A percentile compares a stretch with the other conserved stretches of the same genome.
Evolutionary conservation across 768 basidiomycete species (phyloP).

Genomic region (Phylloporus sp.): DNA sequence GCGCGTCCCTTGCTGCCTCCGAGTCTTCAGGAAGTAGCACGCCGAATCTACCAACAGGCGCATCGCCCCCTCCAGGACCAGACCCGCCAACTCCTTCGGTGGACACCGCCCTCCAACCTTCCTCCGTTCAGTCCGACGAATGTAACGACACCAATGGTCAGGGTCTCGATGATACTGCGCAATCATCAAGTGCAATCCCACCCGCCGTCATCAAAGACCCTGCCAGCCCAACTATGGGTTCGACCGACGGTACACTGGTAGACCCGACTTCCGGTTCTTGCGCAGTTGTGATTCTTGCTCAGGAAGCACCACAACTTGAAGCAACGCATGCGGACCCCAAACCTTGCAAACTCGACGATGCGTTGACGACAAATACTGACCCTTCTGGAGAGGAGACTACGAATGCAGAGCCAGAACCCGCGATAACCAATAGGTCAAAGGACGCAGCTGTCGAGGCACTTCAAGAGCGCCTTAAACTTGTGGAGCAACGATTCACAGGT

Average conservation of each 20-base stretch:
- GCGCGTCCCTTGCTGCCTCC: conserved; percentile 54
- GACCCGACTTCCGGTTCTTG: neutral
- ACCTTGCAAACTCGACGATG: neutral
- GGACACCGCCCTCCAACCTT: neutral
- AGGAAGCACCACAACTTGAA: neutral
- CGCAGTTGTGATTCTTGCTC: neutral
- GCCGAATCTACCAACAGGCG: conserved; percentile 36
- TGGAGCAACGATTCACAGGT: conserved; percentile 80
- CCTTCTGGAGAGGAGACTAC: neutral
- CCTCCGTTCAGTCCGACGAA: conserved; percentile 2
- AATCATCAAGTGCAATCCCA: neutral
- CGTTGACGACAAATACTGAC: neutral
- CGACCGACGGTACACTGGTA: neutral
- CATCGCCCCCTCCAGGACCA: conserved; percentile 44
- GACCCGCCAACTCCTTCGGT: conserved; percentile 31
- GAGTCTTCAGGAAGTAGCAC: conserved; percentile 48
- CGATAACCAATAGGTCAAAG: neutral
- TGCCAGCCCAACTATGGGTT: neutral
- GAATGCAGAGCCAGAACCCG: neutral
- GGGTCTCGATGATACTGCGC: neutral
- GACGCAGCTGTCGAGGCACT: conserved; percentile 48
- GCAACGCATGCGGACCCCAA: neutral
- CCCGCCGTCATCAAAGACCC: neutral
- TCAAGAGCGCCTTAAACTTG: conserved; percentile 59
- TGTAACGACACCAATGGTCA: neutral